A percentile compares a stretch with the other conserved stretches of the same genome.
Evolutionary conservation across 305 asterid genomes (phyloP).

Genomic region (Solanum hybrid): DNA sequence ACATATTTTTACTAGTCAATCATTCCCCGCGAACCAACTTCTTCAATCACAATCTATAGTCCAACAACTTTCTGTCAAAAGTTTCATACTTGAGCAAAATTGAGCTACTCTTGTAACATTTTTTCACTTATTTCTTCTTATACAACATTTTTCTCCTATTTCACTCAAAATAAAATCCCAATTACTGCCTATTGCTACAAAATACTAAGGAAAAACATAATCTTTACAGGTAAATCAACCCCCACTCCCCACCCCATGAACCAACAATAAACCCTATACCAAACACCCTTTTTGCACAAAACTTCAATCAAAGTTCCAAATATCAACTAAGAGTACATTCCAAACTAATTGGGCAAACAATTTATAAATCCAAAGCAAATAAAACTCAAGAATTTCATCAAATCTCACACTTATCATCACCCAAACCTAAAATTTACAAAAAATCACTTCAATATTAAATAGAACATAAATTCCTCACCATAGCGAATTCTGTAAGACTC

Average conservation of each 20-base stretch:
- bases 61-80: not conserved
- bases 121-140: not conserved
- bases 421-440: not conserved
- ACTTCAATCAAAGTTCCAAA: not conserved
- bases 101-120: not conserved
- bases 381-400: not conserved
- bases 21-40: not conserved
- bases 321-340: not conserved
- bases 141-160: not conserved
- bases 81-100: not conserved
- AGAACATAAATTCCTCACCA: constrained; percentile 29
- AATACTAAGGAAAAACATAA: not conserved
- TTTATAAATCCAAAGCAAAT: not conserved
- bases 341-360: not conserved
- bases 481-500: constrained; percentile 56
- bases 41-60: not conserved
- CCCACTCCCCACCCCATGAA: not conserved
- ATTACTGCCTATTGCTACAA: not conserved
- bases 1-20: not conserved
- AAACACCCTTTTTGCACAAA: not conserved
- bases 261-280: not conserved
- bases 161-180: not conserved
- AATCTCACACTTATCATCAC: not conserved
- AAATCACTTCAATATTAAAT: not conserved
- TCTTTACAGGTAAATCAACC: not conserved